A percentile compares a stretch with the other conserved stretches of the same genome.
Evolutionary conservation across 768 basidiomycete species (phyloP).

Genomic region (Boletus reticuloceps): DNA sequence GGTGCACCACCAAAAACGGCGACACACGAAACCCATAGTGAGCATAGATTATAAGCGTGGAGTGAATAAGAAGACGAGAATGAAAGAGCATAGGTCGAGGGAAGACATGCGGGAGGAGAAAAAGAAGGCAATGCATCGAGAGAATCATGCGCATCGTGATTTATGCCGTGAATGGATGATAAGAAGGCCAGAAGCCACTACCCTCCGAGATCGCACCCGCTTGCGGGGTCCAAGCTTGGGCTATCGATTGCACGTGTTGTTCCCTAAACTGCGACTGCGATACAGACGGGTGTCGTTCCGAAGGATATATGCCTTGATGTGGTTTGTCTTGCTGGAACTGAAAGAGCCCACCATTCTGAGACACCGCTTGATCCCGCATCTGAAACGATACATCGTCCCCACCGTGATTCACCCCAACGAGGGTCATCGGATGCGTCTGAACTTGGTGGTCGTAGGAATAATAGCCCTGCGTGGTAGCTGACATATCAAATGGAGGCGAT

Average conservation of each 20-base stretch:
- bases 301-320: slow-evolving; percentile 18
- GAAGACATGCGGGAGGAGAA: too few relatives aligned
- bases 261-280: slow-evolving; percentile 21
- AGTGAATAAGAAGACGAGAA: neutral
- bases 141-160: neutral
- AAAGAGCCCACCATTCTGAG: slow-evolving; percentile 18
- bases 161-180: slow-evolving; percentile 24
- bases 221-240: slow-evolving; percentile 20
- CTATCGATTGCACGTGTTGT: slow-evolving; percentile 12
- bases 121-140: neutral
- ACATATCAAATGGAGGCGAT: slow-evolving; percentile 20
- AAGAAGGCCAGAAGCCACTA: slow-evolving; percentile 24
- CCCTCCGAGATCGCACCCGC: slow-evolving; percentile 13
- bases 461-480: slow-evolving; percentile 16
- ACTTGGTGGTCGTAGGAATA: slow-evolving; percentile 21
- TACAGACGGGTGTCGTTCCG: slow-evolving; percentile 22
- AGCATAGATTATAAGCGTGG: slow-evolving; percentile 1
- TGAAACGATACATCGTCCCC: slow-evolving; percentile 17
- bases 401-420: slow-evolving; percentile 14
- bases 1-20: neutral
- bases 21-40: neutral
- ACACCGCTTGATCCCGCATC: slow-evolving; percentile 13
- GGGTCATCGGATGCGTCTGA: slow-evolving; percentile 17
- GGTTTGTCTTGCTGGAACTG: slow-evolving; percentile 24
- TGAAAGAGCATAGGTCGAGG: neutral